These are phyloP conservation scores for Pseudomassariella vexata DNA, from an alignment of 2,329 filamentous ascomycete species.

Conservation along the genomic window DNA sequence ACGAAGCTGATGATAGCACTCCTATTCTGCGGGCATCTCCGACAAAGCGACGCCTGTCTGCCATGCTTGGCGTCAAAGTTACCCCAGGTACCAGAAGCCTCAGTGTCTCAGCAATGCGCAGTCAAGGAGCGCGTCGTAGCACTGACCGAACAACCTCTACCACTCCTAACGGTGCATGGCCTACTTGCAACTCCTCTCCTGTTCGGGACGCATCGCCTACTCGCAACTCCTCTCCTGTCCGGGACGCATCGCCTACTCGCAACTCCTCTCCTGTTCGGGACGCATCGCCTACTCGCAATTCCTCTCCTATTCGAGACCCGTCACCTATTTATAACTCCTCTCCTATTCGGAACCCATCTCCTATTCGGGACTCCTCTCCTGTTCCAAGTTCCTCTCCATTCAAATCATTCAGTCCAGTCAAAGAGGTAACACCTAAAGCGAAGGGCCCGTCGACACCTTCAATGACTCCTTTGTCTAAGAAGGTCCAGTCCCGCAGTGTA, in stretches of 20 bases:
- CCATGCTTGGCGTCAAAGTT: constrained; percentile 26
- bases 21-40: constrained; percentile 32
- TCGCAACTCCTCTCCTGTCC: constrained; percentile 9
- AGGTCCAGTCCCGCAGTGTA: constrained; percentile 35
- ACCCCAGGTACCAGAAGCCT: constrained; percentile 49
- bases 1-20: constrained; percentile 41
- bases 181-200: constrained; percentile 15
- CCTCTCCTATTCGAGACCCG: constrained; percentile 7
- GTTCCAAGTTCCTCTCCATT: too few relatives aligned
- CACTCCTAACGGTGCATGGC: too few relatives aligned
- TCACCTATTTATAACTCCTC: constrained; percentile 20
- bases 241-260: constrained; percentile 17
- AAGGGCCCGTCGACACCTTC: constrained; percentile 38
- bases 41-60: constrained; percentile 23
- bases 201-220: constrained; percentile 6
- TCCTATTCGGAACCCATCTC: constrained; percentile 14
- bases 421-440: constrained; percentile 36
- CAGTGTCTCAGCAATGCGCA: constrained; percentile 46
- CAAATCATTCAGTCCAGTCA: constrained; percentile 15
- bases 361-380: constrained; percentile 15
- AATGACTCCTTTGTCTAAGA: constrained; percentile 43
- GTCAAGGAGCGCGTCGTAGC: constrained; percentile 44
- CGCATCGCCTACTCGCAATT: constrained; percentile 18
- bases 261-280: constrained; percentile 9
- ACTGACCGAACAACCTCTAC: constrained; percentile 33